Base-by-base conservation (phyloP, 1,284 basidiomycete species). In the Tilletia caries region DNA sequence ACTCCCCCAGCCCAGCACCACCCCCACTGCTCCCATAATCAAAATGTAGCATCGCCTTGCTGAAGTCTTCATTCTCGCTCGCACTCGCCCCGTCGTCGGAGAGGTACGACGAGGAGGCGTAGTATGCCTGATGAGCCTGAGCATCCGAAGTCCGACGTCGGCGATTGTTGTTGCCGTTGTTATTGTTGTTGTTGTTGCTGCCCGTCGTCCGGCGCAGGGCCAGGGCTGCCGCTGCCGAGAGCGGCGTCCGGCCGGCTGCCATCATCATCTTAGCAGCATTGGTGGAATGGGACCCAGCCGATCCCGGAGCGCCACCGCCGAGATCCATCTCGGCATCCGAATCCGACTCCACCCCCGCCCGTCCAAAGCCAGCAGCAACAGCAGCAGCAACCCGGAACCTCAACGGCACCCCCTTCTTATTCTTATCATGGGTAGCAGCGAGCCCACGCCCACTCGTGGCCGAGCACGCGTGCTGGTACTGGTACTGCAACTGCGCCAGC, bases 61-160 rank as follows among this genome's bases (percentile, higher is more conserved):
- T 62, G 58, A 62, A 62, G 33, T 62, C 58, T n/a, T 62, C 58
- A 34, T 62, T 62, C 33, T 62, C 58, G 18, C 58, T 62, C 32
- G 58, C 58, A 12, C 58, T 62, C 27, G 58, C 58, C 29, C 32
- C 58, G 5, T 62, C 58, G 32, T 62, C 58, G 3, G 58, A 62
- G 18, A 62, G 33, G 15, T 27, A 13, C 20, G 58, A 62, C 32
- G 58, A 62, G 23, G 58, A 33, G 18, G 32, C 3, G 20, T 13
- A 25, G 48, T 50, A 50, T 6, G 48, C 48, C 46, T n/a, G 48
- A 50, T n/a, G 48, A 41, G 15, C 37, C 37, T 15, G 10, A 41
- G 37, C 37, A 1, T 6, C 37, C 8, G 37, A 41, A 41, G 8
- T 41, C 15, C 37, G 37, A 41, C 37, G n/a, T n/a, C n/a, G 37